phyloP scores from a whole-genome alignment of 1,139 yeast genomes.

The Yamadazyma friedrichii region DNA sequence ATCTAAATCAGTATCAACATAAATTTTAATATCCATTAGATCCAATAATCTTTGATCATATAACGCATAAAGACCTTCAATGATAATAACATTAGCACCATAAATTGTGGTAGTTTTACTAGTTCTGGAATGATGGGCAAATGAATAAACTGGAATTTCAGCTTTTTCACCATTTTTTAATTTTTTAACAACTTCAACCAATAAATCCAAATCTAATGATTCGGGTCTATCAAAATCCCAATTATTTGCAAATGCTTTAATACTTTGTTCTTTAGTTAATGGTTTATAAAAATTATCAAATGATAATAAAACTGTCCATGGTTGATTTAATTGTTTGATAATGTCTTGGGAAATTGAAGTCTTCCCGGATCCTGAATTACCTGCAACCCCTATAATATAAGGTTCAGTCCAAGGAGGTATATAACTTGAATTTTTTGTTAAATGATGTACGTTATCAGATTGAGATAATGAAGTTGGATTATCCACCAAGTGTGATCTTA shows the following conservation, averaged over 20 bases:
- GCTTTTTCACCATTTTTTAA: slow-evolving; percentile 60
- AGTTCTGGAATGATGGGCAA: slow-evolving; percentile 70
- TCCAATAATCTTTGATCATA: slow-evolving; percentile 67
- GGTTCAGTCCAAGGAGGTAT: slow-evolving; percentile 97
- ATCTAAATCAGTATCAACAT: slow-evolving; percentile 92
- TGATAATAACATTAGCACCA: slow-evolving; percentile 89
- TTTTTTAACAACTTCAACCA: slow-evolving; percentile 60
- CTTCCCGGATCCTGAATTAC: slow-evolving; percentile 93
- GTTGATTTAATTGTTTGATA: slow-evolving; percentile 77
- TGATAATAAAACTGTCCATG: slow-evolving; percentile 93
- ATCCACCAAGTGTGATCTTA: background rate
- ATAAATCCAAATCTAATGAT: slow-evolving; percentile 74
- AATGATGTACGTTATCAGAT: slow-evolving; percentile 4
- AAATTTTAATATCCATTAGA: slow-evolving; percentile 82
- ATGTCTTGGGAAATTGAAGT: slow-evolving; percentile 87
- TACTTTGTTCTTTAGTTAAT: slow-evolving; percentile 56
- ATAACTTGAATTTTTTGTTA: slow-evolving; percentile 30
- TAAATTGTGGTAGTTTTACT: slow-evolving; percentile 71
- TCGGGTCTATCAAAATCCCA: slow-evolving; percentile 87
- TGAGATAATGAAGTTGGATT: background rate
- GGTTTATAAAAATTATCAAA: slow-evolving; percentile 90
- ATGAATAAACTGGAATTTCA: slow-evolving; percentile 84
- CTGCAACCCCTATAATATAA: slow-evolving; percentile 91
- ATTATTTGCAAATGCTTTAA: slow-evolving; percentile 60
- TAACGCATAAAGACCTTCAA: slow-evolving; percentile 89